These are phyloP conservation scores for Beta vulgaris DNA, from an alignment of 148 eudicot species.

Conservation along the genomic window DNA sequence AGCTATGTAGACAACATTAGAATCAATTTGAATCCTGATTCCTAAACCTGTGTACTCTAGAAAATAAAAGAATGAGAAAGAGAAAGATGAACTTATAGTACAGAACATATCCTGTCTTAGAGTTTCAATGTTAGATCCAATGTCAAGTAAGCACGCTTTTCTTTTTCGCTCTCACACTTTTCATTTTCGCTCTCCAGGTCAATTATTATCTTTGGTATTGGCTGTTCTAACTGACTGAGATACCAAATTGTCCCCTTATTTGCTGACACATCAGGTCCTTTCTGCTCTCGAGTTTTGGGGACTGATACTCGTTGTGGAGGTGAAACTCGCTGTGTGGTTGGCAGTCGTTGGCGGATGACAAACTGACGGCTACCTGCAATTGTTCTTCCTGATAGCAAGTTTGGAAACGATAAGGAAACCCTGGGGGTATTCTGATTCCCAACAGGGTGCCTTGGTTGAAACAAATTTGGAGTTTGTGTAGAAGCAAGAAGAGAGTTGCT, in stretches of 20 bases:
- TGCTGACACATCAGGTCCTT: slow-evolving; percentile 1
- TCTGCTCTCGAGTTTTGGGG: slow-evolving; percentile 3
- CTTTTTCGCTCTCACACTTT: background rate
- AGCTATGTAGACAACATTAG: background rate
- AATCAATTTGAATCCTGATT: background rate
- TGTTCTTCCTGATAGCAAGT: background rate
- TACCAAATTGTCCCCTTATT: slow-evolving; percentile 26
- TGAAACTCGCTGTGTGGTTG: background rate
- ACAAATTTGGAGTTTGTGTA: slow-evolving; percentile 3
- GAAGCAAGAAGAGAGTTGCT: slow-evolving; percentile 5
- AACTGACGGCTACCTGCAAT: background rate
- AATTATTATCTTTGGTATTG: slow-evolving; percentile 18
- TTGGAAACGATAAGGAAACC: background rate
- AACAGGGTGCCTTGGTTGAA: slow-evolving; percentile 8
- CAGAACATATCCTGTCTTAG: slow-evolving; percentile 5
- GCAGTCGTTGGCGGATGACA: background rate
- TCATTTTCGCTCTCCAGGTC: slow-evolving; percentile 17
- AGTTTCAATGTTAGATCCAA: slow-evolving; percentile 23
- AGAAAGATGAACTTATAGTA: background rate
- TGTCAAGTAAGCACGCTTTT: background rate
- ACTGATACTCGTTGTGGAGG: background rate
- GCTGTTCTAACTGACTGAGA: slow-evolving; percentile 33
- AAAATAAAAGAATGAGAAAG: background rate
- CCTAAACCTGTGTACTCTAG: background rate
- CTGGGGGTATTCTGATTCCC: background rate